Percentiles rank a stretch among this genome's conserved stretches.
These are phyloP conservation scores for Ophiosphaerella narmari DNA, from an alignment of 2,329 filamentous ascomycete genomes.

Conservation along the genomic window DNA sequence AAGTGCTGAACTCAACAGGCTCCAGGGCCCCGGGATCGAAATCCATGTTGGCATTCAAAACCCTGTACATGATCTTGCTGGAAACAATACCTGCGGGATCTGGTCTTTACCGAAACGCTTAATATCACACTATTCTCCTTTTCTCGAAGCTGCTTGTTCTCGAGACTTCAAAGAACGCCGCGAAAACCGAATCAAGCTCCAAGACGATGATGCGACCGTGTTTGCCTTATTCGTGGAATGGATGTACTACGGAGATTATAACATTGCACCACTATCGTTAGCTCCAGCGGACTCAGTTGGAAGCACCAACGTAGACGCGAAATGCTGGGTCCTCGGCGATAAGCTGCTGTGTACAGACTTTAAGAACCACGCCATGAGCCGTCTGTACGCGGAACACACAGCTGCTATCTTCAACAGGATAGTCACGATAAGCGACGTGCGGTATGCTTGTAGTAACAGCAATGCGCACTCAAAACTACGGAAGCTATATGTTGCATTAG, in stretches of 20 bases:
- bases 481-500: conserved; percentile 7
- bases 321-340: conserved; percentile 13
- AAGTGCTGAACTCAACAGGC: conserved; percentile 3
- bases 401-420: not conserved
- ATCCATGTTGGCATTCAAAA: conserved; percentile 5
- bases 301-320: not conserved
- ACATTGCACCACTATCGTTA: no score
- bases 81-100: not conserved
- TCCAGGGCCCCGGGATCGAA: conserved; percentile 8
- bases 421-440: not conserved
- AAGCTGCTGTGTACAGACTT: conserved; percentile 9
- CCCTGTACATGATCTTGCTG: not conserved
- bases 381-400: not conserved
- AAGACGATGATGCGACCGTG: conserved; percentile 10
- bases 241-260: conserved; percentile 18
- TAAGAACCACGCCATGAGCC: conserved; percentile 14
- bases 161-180: conserved; percentile 15
- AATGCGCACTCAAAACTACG: conserved; percentile 5
- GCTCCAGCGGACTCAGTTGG: not conserved
- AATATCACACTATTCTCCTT: conserved; percentile 15
- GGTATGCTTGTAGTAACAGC: conserved; percentile 6
- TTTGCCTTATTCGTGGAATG: conserved; percentile 20
- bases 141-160: conserved; percentile 5
- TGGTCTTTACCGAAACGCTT: conserved; percentile 15
- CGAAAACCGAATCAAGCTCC: conserved; percentile 13